Percentiles rank a stretch among this genome's conserved stretches.
phyloP scores from a whole-genome alignment of 768 basidiomycete species.

The Sporobolomyces phaffii region DNA sequence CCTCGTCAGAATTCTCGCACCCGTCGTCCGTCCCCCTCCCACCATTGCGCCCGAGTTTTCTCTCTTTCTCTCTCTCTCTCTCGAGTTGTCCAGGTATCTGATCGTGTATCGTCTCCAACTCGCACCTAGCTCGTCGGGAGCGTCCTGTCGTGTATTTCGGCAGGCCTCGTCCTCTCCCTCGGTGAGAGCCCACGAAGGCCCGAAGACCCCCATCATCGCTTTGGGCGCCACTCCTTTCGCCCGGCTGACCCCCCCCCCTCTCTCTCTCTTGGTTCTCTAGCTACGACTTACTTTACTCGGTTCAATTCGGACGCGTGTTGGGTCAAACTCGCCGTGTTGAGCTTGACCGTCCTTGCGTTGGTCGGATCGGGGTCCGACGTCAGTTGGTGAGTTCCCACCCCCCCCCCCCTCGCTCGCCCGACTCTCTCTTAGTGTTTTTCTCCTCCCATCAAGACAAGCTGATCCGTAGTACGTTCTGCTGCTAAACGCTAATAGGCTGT shows the following conservation, averaged over 20 bases:
- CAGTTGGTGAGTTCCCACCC: not conserved
- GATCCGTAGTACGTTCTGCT: no score
- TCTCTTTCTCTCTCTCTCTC: no score
- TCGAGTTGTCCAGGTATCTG: no score
- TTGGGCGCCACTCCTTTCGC: no score
- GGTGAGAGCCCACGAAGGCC: no score
- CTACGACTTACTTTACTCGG: not conserved
- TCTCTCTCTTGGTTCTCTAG: not conserved
- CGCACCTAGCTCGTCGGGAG: slow-evolving; percentile 3
- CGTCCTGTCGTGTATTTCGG: not conserved
- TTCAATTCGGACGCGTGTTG: not conserved
- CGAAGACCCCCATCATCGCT: no score
- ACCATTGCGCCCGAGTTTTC: not conserved
- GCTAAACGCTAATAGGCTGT: no score
- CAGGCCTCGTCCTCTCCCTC: slow-evolving; percentile 6
- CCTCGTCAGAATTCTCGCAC: not conserved
- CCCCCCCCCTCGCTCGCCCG: not conserved
- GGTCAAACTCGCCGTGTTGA: not conserved
- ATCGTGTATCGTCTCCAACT: no score
- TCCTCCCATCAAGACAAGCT: no score
- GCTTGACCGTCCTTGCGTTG: not conserved
- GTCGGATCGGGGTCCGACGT: not conserved
- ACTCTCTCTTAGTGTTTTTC: no score
- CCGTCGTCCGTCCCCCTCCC: not conserved
- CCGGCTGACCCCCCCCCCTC: no score